phyloP scores from a whole-genome alignment of 208 protist species.

The Trypanosoma mega region DNA sequence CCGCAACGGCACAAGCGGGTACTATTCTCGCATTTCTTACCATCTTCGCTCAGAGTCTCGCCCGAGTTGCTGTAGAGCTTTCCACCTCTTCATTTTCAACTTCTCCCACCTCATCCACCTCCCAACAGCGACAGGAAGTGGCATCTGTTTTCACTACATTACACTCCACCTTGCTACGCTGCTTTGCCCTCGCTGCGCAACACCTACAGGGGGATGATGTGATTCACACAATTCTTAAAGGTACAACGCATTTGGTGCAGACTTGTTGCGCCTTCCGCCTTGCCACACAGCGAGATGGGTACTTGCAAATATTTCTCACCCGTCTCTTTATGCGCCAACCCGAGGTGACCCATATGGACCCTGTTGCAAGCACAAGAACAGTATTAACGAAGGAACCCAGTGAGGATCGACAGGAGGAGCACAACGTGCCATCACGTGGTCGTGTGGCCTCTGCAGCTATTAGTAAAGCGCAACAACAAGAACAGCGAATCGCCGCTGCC shows the following conservation, averaged over 20 bases:
- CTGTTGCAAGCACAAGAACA: neutral
- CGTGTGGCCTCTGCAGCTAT: too few species aligned
- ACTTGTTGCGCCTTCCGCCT: constrained; percentile 35
- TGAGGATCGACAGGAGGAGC: neutral
- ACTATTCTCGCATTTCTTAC: constrained; percentile 37
- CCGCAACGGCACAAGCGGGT: constrained; percentile 1
- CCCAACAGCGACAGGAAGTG: too few species aligned
- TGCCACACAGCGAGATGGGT: constrained; percentile 39
- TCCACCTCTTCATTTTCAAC: too few species aligned
- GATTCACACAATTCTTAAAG: constrained; percentile 47
- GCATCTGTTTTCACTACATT: constrained; percentile 24
- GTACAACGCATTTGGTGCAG: constrained; percentile 47
- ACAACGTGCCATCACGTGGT: neutral
- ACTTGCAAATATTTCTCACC: constrained; percentile 40
- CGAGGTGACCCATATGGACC: neutral
- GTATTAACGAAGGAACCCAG: neutral
- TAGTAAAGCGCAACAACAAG: neutral
- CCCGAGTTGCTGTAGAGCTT: constrained; percentile 22
- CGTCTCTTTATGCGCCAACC: constrained; percentile 22
- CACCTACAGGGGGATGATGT: constrained; percentile 34
- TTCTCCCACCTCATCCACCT: too few species aligned
- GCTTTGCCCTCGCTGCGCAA: constrained; percentile 25
- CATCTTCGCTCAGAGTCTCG: constrained; percentile 39
- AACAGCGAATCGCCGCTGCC: neutral
- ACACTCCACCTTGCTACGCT: constrained; percentile 23